Evolutionary conservation across 345 rosid genomes (phyloP).

Genomic region (Cardiospermum halicacabum): DNA sequence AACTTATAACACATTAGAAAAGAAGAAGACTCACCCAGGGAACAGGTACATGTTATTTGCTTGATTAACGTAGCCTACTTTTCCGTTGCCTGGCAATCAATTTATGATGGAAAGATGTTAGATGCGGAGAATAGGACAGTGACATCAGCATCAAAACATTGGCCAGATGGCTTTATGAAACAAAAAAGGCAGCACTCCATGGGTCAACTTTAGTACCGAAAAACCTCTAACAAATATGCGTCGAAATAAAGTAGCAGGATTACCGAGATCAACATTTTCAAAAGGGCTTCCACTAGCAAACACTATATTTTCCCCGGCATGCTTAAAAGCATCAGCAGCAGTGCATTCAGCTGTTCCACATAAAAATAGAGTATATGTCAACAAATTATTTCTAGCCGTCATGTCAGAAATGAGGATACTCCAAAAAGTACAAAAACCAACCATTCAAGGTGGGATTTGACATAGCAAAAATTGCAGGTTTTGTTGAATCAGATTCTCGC

Average conservation of each 20-base stretch:
- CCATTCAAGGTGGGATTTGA: constrained; percentile 96
- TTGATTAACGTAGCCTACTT: constrained; percentile 88
- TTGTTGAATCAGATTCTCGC: constrained; percentile 75
- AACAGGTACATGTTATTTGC: constrained; percentile 99
- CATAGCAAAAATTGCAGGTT: constrained; percentile 97
- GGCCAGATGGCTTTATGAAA: constrained; percentile 7
- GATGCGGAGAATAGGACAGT: not conserved
- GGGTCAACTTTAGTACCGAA: constrained; percentile 3
- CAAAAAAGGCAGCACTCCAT: not conserved
- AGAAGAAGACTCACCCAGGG: constrained; percentile 70
- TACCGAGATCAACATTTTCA: constrained; percentile 81
- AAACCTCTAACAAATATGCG: constrained; percentile 14
- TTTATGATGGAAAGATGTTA: constrained; percentile 4
- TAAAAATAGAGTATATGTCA: constrained; percentile 17
- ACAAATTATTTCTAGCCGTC: constrained; percentile 14
- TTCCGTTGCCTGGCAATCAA: constrained; percentile 67
- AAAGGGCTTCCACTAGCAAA: constrained; percentile 99
- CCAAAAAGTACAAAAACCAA: constrained; percentile 25
- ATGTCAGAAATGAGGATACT: constrained; percentile 7
- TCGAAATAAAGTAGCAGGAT: not conserved
- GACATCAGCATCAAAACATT: constrained; percentile 4
- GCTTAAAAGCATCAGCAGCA: constrained; percentile 89
- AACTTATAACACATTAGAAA: constrained; percentile 3
- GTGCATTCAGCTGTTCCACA: constrained; percentile 84
- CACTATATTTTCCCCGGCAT: constrained; percentile 84